Evolutionary conservation across 2,329 filamentous ascomycete species (phyloP).

Genomic region (Incumbomyces delicatus): DNA sequence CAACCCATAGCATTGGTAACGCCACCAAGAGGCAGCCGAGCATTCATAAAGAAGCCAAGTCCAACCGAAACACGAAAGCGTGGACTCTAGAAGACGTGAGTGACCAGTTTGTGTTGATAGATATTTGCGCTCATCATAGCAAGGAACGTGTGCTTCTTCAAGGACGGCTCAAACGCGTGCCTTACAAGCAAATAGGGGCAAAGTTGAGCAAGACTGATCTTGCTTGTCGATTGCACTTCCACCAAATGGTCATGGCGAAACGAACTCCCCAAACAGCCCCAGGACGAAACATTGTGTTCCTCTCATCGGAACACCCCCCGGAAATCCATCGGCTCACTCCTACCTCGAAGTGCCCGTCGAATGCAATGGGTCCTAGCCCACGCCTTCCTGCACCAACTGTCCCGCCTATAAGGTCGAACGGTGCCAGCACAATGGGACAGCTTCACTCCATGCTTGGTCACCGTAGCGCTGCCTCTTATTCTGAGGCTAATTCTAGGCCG

Average conservation of each 20-base stretch:
- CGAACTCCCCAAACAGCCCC: slow-evolving; percentile 67
- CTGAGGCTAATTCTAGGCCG: too few relatives aligned
- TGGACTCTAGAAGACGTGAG: neutral
- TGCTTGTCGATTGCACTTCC: slow-evolving; percentile 77
- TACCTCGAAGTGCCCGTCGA: slow-evolving; percentile 26
- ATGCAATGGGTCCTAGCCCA: slow-evolving; percentile 38
- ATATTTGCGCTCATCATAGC: neutral
- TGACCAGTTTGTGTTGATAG: neutral
- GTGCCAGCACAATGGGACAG: too few relatives aligned
- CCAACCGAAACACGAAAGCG: neutral
- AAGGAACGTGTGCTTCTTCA: slow-evolving; percentile 77
- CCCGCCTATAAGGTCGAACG: too few relatives aligned
- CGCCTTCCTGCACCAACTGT: slow-evolving; percentile 20
- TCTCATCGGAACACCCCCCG: slow-evolving; percentile 28
- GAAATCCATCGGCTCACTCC: slow-evolving; percentile 17
- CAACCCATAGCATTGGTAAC: too few relatives aligned
- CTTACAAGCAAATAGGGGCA: slow-evolving; percentile 79
- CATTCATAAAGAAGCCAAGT: neutral
- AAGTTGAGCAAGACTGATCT: slow-evolving; percentile 82
- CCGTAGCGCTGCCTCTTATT: too few relatives aligned
- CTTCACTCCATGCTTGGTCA: too few relatives aligned
- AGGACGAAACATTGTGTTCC: slow-evolving; percentile 45
- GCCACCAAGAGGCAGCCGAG: too few relatives aligned
- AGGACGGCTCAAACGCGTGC: slow-evolving; percentile 78
- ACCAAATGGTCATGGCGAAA: slow-evolving; percentile 72